These are phyloP conservation scores for Suhomyces tanzawaensis DNA, from an alignment of 805 yeast species.

Conservation along the genomic window DNA sequence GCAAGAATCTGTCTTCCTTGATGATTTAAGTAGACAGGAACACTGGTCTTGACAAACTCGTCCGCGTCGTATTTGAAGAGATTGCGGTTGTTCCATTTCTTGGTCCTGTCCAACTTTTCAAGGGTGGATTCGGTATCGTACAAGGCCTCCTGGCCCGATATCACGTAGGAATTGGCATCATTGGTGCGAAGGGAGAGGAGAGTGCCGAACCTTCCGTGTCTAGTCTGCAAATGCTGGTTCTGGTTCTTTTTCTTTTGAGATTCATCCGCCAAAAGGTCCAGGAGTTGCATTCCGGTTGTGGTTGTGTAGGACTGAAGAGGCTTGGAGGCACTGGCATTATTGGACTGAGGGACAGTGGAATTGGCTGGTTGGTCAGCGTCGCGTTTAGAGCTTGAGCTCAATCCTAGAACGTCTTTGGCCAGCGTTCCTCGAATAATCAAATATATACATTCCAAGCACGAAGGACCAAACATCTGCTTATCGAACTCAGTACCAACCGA, in stretches of 20 bases:
- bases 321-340: slow-evolving; percentile 5
- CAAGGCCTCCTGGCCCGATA: slow-evolving; percentile 69
- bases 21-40: slow-evolving; percentile 25
- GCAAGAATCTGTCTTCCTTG: slow-evolving; percentile 22
- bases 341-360: slow-evolving; percentile 1
- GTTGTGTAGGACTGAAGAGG: slow-evolving; percentile 22
- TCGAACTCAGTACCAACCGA: slow-evolving; percentile 65
- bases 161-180: slow-evolving; percentile 59
- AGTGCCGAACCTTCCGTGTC: slow-evolving; percentile 93
- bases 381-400: not conserved
- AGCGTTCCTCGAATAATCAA: slow-evolving; percentile 51
- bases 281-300: slow-evolving; percentile 40
- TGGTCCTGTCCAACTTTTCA: slow-evolving; percentile 62
- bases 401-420: slow-evolving; percentile 3
- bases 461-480: slow-evolving; percentile 55
- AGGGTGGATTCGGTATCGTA: slow-evolving; percentile 51
- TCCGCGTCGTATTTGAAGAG: slow-evolving; percentile 42
- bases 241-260: slow-evolving; percentile 48
- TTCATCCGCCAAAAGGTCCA: slow-evolving; percentile 60
- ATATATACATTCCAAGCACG: slow-evolving; percentile 68
- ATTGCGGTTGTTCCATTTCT: slow-evolving; percentile 56
- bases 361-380: not conserved
- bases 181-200: slow-evolving; percentile 67
- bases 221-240: slow-evolving; percentile 52
- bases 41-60: slow-evolving; percentile 23